A percentile compares a stretch with the other conserved stretches of the same genome.
These are phyloP conservation scores for Paramecium pentaurelia DNA, from an alignment of 73 alveolate genomes.

Conservation along the genomic window DNA sequence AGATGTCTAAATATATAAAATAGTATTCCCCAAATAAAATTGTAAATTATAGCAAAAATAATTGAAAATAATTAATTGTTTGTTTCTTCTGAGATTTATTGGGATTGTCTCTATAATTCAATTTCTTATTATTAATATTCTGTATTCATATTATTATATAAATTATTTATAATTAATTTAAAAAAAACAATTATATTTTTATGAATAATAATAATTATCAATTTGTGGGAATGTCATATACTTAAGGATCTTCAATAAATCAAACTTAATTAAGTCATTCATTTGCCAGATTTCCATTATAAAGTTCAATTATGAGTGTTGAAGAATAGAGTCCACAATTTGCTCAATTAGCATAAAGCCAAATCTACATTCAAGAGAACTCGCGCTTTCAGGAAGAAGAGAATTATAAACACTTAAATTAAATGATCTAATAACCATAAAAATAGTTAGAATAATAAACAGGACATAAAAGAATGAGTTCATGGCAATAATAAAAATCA, in stretches of 20 bases:
- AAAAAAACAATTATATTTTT: not conserved
- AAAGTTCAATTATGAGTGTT: conserved; percentile 24
- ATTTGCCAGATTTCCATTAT: not conserved
- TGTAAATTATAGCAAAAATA: not conserved
- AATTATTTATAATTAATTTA: not conserved
- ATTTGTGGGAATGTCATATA: not conserved
- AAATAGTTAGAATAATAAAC: not conserved
- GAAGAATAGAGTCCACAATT: conserved; percentile 14
- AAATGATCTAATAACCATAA: not conserved
- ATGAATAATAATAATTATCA: conserved; percentile 1
- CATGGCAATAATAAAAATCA: conserved; percentile 7
- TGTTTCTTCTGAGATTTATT: not conserved
- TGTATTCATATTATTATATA: not conserved
- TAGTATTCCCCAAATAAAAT: not conserved
- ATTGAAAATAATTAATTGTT: not conserved
- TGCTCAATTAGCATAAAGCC: not conserved
- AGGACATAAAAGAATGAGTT: not conserved
- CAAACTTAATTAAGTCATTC: not conserved
- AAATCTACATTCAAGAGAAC: not conserved
- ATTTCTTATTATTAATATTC: not conserved
- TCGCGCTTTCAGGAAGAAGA: not conserved
- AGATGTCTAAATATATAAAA: not conserved
- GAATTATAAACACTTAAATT: not conserved
- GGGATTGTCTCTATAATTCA: not conserved
- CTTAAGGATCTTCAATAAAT: not conserved